These are phyloP conservation scores for Gymnopilus dilepis DNA, from an alignment of 768 basidiomycete genomes.

Conservation along the genomic window DNA sequence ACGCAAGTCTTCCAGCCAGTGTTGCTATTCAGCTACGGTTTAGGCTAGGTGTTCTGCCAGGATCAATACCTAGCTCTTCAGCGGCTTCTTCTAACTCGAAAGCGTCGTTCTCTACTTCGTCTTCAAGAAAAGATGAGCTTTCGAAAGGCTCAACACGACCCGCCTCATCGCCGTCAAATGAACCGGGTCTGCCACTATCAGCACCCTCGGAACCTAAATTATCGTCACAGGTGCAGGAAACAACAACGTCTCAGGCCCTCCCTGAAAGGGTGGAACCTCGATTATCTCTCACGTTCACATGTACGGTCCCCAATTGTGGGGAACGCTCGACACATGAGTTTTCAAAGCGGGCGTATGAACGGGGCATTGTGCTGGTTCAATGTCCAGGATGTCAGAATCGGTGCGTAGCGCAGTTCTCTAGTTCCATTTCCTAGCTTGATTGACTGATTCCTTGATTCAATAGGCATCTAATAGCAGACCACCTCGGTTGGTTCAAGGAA, in stretches of 20 bases:
- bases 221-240: constrained; percentile 21
- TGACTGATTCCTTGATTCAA: neutral
- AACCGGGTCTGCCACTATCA: constrained; percentile 6
- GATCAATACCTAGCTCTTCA: constrained; percentile 7
- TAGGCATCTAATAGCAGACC: constrained; percentile 88
- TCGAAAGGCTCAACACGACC: constrained; percentile 13
- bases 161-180: neutral
- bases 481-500: constrained; percentile 92
- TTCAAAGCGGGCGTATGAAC: constrained; percentile 81
- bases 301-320: constrained; percentile 75
- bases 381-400: constrained; percentile 91
- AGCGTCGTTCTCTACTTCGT: constrained; percentile 18
- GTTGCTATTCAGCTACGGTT: constrained; percentile 40
- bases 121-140: neutral
- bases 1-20: constrained; percentile 39
- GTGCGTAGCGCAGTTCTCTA: constrained; percentile 49
- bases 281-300: constrained; percentile 84
- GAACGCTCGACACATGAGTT: constrained; percentile 88
- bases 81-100: constrained; percentile 13
- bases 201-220: constrained; percentile 6
- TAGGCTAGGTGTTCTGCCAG: constrained; percentile 32
- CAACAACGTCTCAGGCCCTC: constrained; percentile 36
- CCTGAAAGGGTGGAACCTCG: constrained; percentile 58
- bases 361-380: constrained; percentile 88
- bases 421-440: constrained; percentile 8